Base-by-base conservation (phyloP, 495 filamentous ascomycete genomes). In the Trichoderma orchidacearum region DNA sequence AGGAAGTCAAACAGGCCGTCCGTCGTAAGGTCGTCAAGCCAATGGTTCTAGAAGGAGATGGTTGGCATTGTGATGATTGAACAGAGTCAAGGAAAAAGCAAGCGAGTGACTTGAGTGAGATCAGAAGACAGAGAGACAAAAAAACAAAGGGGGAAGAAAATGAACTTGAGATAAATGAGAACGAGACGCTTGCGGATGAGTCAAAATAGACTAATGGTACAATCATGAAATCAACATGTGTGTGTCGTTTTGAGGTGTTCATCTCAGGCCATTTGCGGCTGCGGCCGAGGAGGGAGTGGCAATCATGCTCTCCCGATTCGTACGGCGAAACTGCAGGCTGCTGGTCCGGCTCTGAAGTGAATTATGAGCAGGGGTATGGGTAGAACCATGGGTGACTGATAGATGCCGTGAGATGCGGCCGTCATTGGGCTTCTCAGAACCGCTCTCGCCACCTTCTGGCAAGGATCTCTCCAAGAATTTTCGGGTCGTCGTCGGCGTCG, bases 391-490 rank as follows among this genome's bases (percentile, higher is more conserved):
- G 56, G 67, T 60, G 17, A 72, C 59, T 6, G 73, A 72, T 52
- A 68, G 63, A 28, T 75, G 71, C 5, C 74, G 67, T 34, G 62
- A 62, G 1, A 60, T 64, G 51, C 72, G 66, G 27, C 77, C 74
- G 28, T 78, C 78, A 21, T 59, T 64, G 5, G 67, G 38, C 59
- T 63, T 72, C 38, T 74, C 74, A 12, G 58, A 61, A 5, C 68
- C 56, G 56, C 55, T 69, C 41, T 59, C 69, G 30, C 61, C 60
- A 23, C 74, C 75, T 17, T 48, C 41, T 12, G 41, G 30, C 23
- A 25, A 6, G 1, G 53, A 38, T 28, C 53, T 32, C 53, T 80
- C 78, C 13, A 80, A 66, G 53, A 73, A 79, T 56, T 70, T 68
- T n/a, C 76, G 69, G 21, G 56, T 63, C 0, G 68, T 62, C 1